These are phyloP conservation scores for Colletotrichum cereale DNA, from an alignment of 2,329 filamentous ascomycete genomes.

Conservation along the genomic window DNA sequence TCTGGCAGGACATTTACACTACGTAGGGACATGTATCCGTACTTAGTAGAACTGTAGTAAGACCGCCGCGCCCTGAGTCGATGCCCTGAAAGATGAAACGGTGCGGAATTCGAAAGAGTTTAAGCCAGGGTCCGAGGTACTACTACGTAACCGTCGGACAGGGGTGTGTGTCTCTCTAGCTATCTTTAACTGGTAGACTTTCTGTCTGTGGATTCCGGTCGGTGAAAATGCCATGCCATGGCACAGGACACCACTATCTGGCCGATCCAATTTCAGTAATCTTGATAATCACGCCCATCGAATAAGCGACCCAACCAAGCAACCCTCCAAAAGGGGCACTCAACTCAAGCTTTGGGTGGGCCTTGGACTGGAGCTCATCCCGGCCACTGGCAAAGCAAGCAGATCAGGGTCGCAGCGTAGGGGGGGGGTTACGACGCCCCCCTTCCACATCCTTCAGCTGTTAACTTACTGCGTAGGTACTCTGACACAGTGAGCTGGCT, in stretches of 20 bases:
- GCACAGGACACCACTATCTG: not conserved
- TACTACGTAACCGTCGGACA: not conserved
- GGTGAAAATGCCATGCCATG: not conserved
- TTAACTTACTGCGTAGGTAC: too few relatives aligned
- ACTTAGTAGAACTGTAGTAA: too few relatives aligned
- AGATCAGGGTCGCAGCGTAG: too few relatives aligned
- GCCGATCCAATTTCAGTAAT: not conserved
- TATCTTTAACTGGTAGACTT: too few relatives aligned
- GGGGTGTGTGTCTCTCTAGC: too few relatives aligned
- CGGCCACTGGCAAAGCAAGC: too few relatives aligned
- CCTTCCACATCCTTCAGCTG: too few relatives aligned
- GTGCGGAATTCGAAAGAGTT: not conserved
- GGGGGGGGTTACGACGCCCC: too few relatives aligned
- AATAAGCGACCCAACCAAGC: not conserved
- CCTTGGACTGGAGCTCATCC: slow-evolving; percentile 2
- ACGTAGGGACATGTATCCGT: too few relatives aligned
- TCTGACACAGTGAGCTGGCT: too few relatives aligned
- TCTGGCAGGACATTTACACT: not conserved
- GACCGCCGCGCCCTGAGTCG: not conserved
- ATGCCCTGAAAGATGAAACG: slow-evolving; percentile 1
- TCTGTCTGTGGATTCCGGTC: not conserved
- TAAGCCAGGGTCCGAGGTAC: too few relatives aligned
- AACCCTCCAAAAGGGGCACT: too few relatives aligned
- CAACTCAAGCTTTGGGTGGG: not conserved
- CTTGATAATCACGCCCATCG: not conserved